phyloP scores from a whole-genome alignment of 106 monocot genomes.

The Allium fistulosum region DNA sequence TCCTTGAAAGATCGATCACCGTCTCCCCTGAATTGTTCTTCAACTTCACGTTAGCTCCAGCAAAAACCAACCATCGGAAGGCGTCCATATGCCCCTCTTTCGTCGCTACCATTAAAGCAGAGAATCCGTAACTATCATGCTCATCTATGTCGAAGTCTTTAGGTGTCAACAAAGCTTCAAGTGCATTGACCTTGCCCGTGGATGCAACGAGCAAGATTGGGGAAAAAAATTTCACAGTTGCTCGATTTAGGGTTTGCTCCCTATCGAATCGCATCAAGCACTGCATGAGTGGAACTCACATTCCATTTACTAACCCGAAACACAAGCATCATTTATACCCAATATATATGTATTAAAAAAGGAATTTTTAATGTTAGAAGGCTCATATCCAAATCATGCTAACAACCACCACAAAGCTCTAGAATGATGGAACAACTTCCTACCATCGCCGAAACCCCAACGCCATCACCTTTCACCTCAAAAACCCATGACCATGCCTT shows the following conservation, averaged over 20 bases:
- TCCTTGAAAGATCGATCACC: conserved; percentile 23
- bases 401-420: no score
- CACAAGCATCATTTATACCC: no score
- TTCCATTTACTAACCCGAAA: conserved; percentile 47
- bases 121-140: conserved; percentile 46
- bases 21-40: conserved; percentile 43
- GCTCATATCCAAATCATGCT: no score
- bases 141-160: conserved; percentile 34
- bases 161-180: conserved; percentile 27
- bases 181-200: conserved; percentile 35
- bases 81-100: conserved; percentile 56
- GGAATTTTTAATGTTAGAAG: no score
- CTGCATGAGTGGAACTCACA: conserved; percentile 6
- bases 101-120: conserved; percentile 53
- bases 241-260: conserved; percentile 26
- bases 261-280: conserved; percentile 19
- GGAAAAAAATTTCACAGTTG: conserved; percentile 36
- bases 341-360: no score
- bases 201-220: conserved; percentile 32
- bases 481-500: no score
- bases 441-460: no score
- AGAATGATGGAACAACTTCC: no score
- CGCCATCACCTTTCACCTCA: no score
- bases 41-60: conserved; percentile 50
- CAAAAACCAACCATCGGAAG: conserved; percentile 53